Evolutionary conservation across 805 yeast species (phyloP).

Genomic region (Dipodascus geniculatus): DNA sequence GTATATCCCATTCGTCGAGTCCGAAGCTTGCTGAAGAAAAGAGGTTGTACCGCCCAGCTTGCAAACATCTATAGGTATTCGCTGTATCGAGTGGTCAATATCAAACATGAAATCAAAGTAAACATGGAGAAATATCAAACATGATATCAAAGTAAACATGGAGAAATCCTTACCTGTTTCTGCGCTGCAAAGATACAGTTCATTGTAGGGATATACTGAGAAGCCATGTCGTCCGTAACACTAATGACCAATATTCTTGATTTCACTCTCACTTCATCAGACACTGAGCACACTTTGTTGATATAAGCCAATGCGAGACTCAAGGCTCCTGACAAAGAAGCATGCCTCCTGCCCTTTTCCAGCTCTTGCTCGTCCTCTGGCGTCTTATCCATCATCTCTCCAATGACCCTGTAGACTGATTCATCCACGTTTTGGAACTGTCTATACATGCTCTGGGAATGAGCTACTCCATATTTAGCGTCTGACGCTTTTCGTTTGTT

Average conservation of each 20-base stretch:
- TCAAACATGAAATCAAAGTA: background rate
- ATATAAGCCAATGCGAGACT: slow-evolving; percentile 74
- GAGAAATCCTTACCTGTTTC: slow-evolving; percentile 37
- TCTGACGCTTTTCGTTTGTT: slow-evolving; percentile 3
- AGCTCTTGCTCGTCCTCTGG: slow-evolving; percentile 18
- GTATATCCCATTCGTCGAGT: slow-evolving; percentile 87
- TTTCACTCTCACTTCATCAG: slow-evolving; percentile 36
- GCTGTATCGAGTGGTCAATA: slow-evolving; percentile 18
- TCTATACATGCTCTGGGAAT: slow-evolving; percentile 57
- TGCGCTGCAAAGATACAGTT: slow-evolving; percentile 94
- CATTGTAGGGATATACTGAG: slow-evolving; percentile 88
- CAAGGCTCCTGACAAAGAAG: slow-evolving; percentile 61
- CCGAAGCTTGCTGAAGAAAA: slow-evolving; percentile 90
- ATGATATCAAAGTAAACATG: background rate
- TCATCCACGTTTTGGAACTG: slow-evolving; percentile 77
- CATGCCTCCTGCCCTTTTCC: slow-evolving; percentile 10
- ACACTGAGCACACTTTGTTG: slow-evolving; percentile 48
- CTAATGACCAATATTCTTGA: slow-evolving; percentile 56
- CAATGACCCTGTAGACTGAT: slow-evolving; percentile 48
- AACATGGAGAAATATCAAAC: background rate
- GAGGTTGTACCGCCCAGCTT: slow-evolving; percentile 64
- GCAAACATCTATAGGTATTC: slow-evolving; percentile 81
- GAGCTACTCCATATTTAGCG: slow-evolving; percentile 12
- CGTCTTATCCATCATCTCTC: slow-evolving; percentile 32
- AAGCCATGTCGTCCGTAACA: slow-evolving; percentile 60